Evolutionary conservation across 768 basidiomycete species (phyloP).

Genomic region (Pleurotus tuber-regium): DNA sequence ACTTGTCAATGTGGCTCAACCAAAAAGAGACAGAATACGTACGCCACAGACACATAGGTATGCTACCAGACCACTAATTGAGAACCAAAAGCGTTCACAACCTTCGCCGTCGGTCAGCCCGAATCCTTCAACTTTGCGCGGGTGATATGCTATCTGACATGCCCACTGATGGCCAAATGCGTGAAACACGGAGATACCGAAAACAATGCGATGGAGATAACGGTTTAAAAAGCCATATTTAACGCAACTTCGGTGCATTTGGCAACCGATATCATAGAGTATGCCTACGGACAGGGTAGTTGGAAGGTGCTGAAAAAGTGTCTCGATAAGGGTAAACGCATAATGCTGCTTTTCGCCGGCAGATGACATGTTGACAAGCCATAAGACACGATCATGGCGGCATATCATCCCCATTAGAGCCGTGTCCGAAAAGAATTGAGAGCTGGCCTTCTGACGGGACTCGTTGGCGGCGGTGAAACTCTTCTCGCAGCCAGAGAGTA

Average conservation of each 20-base stretch:
- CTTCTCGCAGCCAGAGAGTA: slow-evolving; percentile 29
- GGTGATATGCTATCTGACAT: slow-evolving; percentile 35
- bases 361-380: slow-evolving; percentile 33
- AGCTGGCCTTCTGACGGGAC: slow-evolving; percentile 23
- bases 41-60: slow-evolving; percentile 26
- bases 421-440: slow-evolving; percentile 27
- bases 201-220: slow-evolving; percentile 22
- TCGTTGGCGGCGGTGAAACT: slow-evolving; percentile 31
- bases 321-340: slow-evolving; percentile 26
- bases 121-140: slow-evolving; percentile 27
- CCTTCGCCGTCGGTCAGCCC: slow-evolving; percentile 29
- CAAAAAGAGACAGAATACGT: slow-evolving; percentile 4
- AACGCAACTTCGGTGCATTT: slow-evolving; percentile 24
- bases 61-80: slow-evolving; percentile 23
- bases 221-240: slow-evolving; percentile 25
- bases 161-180: slow-evolving; percentile 39
- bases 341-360: slow-evolving; percentile 33
- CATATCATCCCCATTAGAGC: slow-evolving; percentile 37
- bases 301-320: slow-evolving; percentile 32
- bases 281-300: slow-evolving; percentile 18
- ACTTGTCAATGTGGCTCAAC: not conserved
- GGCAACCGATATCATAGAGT: slow-evolving; percentile 37
- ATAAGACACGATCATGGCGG: slow-evolving; percentile 31
- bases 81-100: slow-evolving; percentile 31
- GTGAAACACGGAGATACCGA: slow-evolving; percentile 35